Evolutionary conservation across 352 stramenopile genomes (phyloP), one percentile per base, ranked within the genome.

Genomic region (Plasmopara halstedii): DNA sequence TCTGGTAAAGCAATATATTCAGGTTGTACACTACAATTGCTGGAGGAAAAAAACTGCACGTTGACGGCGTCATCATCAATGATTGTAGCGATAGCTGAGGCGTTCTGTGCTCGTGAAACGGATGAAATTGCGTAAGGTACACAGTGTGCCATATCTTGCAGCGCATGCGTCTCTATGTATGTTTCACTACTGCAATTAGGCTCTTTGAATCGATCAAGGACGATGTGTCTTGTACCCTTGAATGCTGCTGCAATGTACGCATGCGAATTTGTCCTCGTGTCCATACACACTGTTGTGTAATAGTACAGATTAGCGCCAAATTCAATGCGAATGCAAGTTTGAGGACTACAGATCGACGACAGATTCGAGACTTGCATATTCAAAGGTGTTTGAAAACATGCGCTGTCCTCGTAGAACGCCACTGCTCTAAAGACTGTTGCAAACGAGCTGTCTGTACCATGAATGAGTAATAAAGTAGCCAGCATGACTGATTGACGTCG

Each of bases 201-300:
- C 2, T 38, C 9, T 32, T 18, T 18, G 50, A 64, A 68, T 21
- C 50, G 41, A 37, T 68, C 55, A 22, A 64, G 40, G 0, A 62
- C 20, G 46, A 68, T 53, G 45, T 68, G 40, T 35, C 35, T 35
- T 20, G 54, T 56, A 2, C 17, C 37, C 32, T 20, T 25, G 17
- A 64, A 62, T 3, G 43, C 46, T 9, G 23, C 19, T 20, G 54
- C 14, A 29, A 64, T 40, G 26, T 42, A 41, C 26, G 25, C 17
- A 14, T 53, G 51, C 4, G 46, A 27, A 17, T 57, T 44, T 4
- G 20, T 15, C 20, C 34, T 32, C 1, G 17, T 25, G 17, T 21
- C 17, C 13, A 33, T 36, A 25, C 59, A 68, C 17, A 13, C 50
- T 4, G 21, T 42, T 11, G 51, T 45, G 55, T 58, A 64, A 41